These are phyloP conservation scores for Penicillium bovifimosum DNA, from an alignment of 495 filamentous ascomycete genomes.

Conservation along the genomic window DNA sequence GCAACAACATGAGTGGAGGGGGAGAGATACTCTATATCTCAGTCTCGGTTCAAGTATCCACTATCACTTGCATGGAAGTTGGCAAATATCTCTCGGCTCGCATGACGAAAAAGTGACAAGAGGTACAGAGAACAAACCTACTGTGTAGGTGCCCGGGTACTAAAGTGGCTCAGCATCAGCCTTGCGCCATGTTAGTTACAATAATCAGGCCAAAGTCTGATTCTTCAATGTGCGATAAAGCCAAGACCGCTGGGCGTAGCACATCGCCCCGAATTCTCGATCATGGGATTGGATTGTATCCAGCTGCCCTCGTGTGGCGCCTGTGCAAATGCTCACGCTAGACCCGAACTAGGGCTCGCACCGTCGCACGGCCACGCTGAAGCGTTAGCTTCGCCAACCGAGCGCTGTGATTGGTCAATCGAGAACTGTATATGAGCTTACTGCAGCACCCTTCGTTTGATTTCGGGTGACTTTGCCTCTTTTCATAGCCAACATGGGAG, in stretches of 20 bases:
- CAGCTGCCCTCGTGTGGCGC: conserved; percentile 5
- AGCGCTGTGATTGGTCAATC: not conserved
- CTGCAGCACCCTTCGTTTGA: conserved; percentile 1
- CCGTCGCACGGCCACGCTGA: not conserved
- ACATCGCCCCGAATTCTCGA: not conserved
- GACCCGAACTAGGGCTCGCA: not conserved
- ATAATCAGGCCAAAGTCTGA: not conserved
- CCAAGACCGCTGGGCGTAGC: not conserved
- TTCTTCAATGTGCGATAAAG: not conserved
- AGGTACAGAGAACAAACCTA: not conserved
- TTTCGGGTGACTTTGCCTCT: not conserved
- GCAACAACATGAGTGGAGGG: not conserved
- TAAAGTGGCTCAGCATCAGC: not conserved
- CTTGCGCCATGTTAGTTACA: conserved; percentile 3
- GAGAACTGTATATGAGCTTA: not conserved
- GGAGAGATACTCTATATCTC: not conserved
- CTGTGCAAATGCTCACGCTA: conserved; percentile 5
- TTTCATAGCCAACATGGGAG: too few relatives aligned
- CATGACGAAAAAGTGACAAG: not conserved
- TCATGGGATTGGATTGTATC: conserved; percentile 9
- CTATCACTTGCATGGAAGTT: not conserved
- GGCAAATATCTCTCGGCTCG: not conserved
- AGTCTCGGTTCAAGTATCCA: not conserved
- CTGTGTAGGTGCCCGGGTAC: not conserved
- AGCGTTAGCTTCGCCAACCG: conserved; percentile 4